Evolutionary conservation across 345 rosid genomes (phyloP), one percentile per base, ranked within the genome.

Genomic region (Stellera chamaejasme): DNA sequence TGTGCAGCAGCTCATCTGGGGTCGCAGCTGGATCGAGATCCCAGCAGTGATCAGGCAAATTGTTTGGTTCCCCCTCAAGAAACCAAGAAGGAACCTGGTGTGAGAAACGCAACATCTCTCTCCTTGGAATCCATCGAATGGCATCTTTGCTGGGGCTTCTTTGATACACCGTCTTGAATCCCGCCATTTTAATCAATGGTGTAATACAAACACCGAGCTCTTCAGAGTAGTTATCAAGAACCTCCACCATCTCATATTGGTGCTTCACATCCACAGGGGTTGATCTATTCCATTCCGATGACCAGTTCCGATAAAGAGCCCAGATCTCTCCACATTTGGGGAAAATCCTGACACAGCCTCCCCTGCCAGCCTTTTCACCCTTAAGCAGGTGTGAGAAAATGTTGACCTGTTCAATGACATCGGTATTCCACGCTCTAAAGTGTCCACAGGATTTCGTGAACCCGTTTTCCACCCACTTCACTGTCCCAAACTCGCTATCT

Each of bases 11-110:
- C 67, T 84, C 88, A 39, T 93, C 99, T 6, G 99, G 97, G 55
- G 95, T 93, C 14, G 99, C 99, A 26, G 99, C 99, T 0, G 99
- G 94, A 66, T 93, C 99, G 28, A 93, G 72, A 79, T 93, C 99
- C 96, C 97, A 93, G 56, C 97, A 93, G 53, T 78, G 79, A 48
- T 77, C 86, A 0, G 95, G 95, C 48, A 93, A 58, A 44, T 66
- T 80, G 36, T 59, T 66, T 8, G 81, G 69, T 55, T 73, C 94
- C 54, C 81, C 87, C 60, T 78, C 72, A 43, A 93, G 92, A 56
- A 79, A 75, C 84, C 94, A 85, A 61, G 98, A 83, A 0, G 98
- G 98, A 85, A 62, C 90, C 73, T 73, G 84, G 72, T 83, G 90
- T 10, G 90, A 83, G 61, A 83, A 83, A 47, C 90, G 79, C 12